A percentile compares a stretch with the other conserved stretches of the same genome.
Evolutionary conservation across 768 basidiomycete genomes (phyloP).

Genomic region (Macrolepiota fuliginosa): DNA sequence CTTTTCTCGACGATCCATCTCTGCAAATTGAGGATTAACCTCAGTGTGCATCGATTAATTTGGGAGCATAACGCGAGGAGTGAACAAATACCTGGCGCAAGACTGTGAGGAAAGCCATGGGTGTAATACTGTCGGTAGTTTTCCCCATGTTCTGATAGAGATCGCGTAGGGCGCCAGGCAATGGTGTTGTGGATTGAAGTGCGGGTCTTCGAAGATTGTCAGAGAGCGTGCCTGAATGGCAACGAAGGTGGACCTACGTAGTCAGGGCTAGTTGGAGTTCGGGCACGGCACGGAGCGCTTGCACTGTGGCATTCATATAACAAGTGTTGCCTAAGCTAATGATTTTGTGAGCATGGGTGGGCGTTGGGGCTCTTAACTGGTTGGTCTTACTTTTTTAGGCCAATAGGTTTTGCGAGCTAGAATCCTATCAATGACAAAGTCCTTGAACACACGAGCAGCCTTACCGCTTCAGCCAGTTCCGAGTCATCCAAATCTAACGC

Average conservation of each 20-base stretch:
- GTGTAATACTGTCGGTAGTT: conserved; percentile 76
- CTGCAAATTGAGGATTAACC: conserved; percentile 90
- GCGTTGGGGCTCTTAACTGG: background rate
- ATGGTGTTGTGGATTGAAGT: conserved; percentile 37
- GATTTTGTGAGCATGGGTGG: background rate
- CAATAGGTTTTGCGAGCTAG: conserved; percentile 78
- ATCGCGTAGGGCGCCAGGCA: conserved; percentile 57
- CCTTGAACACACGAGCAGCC: conserved; percentile 19
- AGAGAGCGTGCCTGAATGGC: background rate
- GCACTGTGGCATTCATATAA: conserved; percentile 96
- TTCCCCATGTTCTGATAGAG: conserved; percentile 71
- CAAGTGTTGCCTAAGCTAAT: conserved; percentile 87
- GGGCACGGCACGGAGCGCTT: conserved; percentile 90
- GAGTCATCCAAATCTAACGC: conserved; percentile 78
- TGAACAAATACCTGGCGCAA: conserved; percentile 50
- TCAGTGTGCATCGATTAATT: conserved; percentile 15
- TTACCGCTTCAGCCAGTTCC: conserved; percentile 76
- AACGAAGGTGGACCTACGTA: conserved; percentile 36
- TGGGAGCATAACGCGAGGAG: background rate
- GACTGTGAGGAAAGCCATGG: conserved; percentile 61
- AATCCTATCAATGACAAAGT: conserved; percentile 11
- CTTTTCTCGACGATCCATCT: conserved; percentile 49
- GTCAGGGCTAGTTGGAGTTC: conserved; percentile 76
- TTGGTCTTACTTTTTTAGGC: conserved; percentile 63
- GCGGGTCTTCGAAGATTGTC: conserved; percentile 25